Evolutionary conservation across 495 filamentous ascomycete species (phyloP).

Genomic region (Penicillium mononematosum): DNA sequence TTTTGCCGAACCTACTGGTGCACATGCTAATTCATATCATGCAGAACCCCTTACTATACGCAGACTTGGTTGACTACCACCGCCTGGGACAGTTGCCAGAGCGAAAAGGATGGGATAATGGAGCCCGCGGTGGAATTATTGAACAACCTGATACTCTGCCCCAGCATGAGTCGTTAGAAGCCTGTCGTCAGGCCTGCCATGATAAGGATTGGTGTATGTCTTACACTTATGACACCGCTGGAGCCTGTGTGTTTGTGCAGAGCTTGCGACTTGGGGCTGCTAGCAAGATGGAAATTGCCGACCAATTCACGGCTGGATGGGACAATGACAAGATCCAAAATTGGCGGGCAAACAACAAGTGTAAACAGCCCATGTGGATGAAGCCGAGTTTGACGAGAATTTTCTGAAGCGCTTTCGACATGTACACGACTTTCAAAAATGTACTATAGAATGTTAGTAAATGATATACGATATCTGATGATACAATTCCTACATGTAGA

Average conservation of each 20-base stretch:
- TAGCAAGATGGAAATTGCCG: slow-evolving; percentile 8
- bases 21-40: not conserved
- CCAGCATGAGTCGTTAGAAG: slow-evolving; percentile 24
- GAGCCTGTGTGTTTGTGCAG: slow-evolving; percentile 29
- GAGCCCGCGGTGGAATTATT: slow-evolving; percentile 29
- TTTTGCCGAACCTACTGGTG: not conserved
- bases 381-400: slow-evolving; percentile 34
- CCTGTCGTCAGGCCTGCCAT: slow-evolving; percentile 30
- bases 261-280: slow-evolving; percentile 28
- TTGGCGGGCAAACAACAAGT: slow-evolving; percentile 22
- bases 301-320: slow-evolving; percentile 33
- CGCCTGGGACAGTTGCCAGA: slow-evolving; percentile 18
- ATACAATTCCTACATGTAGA: not conserved
- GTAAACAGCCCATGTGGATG: slow-evolving; percentile 28
- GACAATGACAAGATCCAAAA: slow-evolving; percentile 31
- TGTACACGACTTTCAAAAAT: not conserved
- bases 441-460: not conserved
- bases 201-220: slow-evolving; percentile 27
- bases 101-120: slow-evolving; percentile 38
- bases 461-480: not conserved
- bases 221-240: slow-evolving; percentile 29
- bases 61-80: slow-evolving; percentile 33
- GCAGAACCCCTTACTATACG: slow-evolving; percentile 29
- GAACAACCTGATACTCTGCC: slow-evolving; percentile 26
- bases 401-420: slow-evolving; percentile 17